These are phyloP conservation scores for Schoenoplectus tabernaemontani DNA, from an alignment of 202 grass and related monocot species.

Conservation along the genomic window DNA sequence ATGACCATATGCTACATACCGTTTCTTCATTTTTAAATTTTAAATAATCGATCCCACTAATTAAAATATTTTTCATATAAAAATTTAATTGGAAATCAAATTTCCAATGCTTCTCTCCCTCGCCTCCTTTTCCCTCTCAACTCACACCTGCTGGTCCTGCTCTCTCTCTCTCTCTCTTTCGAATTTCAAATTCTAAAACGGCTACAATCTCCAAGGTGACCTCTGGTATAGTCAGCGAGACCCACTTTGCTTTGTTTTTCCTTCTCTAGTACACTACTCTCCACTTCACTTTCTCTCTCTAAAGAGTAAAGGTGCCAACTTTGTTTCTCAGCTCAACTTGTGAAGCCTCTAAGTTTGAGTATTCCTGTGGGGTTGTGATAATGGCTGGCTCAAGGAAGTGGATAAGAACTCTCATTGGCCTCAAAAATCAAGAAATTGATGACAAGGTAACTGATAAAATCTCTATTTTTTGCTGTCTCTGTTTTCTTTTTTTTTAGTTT, in stretches of 20 bases:
- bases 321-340: not conserved
- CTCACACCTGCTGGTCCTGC: not conserved
- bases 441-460: conserved; percentile 35
- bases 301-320: conserved; percentile 12
- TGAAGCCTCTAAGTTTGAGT: conserved; percentile 18
- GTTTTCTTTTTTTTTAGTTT: not conserved
- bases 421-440: conserved; percentile 74
- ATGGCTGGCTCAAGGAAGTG: conserved; percentile 79
- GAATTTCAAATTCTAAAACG: conserved; percentile 70
- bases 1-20: too few species aligned
- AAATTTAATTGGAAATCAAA: too few species aligned
- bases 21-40: too few species aligned
- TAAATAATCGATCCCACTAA: too few species aligned
- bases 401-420: conserved; percentile 77
- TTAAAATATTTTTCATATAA: too few species aligned
- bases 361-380: not conserved
- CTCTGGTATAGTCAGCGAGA: conserved; percentile 20
- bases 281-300: not conserved
- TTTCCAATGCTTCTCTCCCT: conserved; percentile 18
- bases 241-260: conserved; percentile 11
- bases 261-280: not conserved
- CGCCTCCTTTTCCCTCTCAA: conserved; percentile 11
- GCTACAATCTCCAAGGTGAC: conserved; percentile 31
- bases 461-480: not conserved
- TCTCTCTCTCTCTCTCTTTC: conserved; percentile 35